Percentiles rank a stretch among this genome's conserved stretches.
phyloP scores from a whole-genome alignment of 2,329 filamentous ascomycete genomes.

The Penicillium aurantiogriseum region DNA sequence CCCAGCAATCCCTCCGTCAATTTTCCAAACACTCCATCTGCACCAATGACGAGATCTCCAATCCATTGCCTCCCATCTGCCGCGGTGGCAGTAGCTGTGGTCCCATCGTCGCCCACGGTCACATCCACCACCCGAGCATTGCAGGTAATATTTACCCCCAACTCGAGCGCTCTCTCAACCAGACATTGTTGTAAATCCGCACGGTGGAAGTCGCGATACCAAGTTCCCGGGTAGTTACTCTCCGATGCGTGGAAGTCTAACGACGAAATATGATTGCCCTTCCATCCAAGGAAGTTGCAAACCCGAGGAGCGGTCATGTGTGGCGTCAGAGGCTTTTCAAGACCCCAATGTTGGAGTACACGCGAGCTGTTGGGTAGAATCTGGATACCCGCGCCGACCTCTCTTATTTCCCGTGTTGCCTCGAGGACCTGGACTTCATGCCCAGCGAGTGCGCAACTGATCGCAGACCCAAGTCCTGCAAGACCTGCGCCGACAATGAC shows the following conservation, averaged over 20 bases:
- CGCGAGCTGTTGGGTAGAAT: slow-evolving; percentile 41
- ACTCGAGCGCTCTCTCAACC: slow-evolving; percentile 47
- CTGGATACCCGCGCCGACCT: slow-evolving; percentile 32
- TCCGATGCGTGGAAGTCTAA: slow-evolving; percentile 50
- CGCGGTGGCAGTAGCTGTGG: slow-evolving; percentile 38
- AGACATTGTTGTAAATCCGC: slow-evolving; percentile 53
- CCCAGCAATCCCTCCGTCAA: slow-evolving; percentile 48
- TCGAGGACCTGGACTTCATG: slow-evolving; percentile 29
- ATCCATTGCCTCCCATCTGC: slow-evolving; percentile 26
- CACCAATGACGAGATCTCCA: slow-evolving; percentile 28
- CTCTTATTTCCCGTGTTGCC: slow-evolving; percentile 24
- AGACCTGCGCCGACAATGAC: slow-evolving; percentile 29
- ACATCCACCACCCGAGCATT: slow-evolving; percentile 48
- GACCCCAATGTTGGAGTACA: slow-evolving; percentile 38
- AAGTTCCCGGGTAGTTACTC: slow-evolving; percentile 34
- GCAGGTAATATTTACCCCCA: slow-evolving; percentile 50
- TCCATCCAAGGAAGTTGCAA: slow-evolving; percentile 55
- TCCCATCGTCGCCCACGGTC: slow-evolving; percentile 29
- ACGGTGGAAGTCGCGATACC: slow-evolving; percentile 57
- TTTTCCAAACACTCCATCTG: slow-evolving; percentile 32
- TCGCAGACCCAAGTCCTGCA: slow-evolving; percentile 28
- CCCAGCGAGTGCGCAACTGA: slow-evolving; percentile 27
- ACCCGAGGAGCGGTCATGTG: slow-evolving; percentile 44
- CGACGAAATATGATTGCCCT: slow-evolving; percentile 49
- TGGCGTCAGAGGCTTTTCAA: slow-evolving; percentile 42